These are phyloP conservation scores for Saccharomyces hybrid DNA, from an alignment of 1,139 yeast genomes.

Conservation along the genomic window DNA sequence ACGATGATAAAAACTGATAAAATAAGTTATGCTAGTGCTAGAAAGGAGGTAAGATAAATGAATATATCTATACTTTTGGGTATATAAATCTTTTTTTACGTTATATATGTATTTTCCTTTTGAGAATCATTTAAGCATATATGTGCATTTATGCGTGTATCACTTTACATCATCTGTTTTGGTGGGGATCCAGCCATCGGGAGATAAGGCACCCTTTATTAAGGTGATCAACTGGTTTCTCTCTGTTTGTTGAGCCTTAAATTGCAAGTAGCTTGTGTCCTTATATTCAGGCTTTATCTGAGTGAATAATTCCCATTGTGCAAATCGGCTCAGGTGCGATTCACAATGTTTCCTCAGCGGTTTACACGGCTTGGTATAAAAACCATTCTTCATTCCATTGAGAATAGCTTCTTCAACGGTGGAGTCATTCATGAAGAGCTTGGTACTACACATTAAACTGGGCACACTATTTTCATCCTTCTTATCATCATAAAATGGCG, in stretches of 20 bases:
- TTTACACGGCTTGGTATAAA: conserved; percentile 36
- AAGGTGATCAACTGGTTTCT: conserved; percentile 16
- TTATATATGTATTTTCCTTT: not conserved
- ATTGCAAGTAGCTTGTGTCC: conserved; percentile 18
- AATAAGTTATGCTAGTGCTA: not conserved
- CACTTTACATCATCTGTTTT: conserved; percentile 15
- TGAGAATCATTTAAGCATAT: not conserved
- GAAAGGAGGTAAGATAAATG: not conserved
- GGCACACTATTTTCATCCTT: conserved; percentile 28
- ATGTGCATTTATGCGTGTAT: not conserved
- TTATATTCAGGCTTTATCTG: conserved; percentile 6
- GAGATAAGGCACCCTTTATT: conserved; percentile 15
- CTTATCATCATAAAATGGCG: conserved; percentile 15
- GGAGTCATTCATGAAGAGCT: conserved; percentile 9
- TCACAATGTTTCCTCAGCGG: conserved; percentile 43
- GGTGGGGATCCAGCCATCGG: conserved; percentile 30
- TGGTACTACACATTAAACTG: conserved; percentile 16
- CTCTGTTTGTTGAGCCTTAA: conserved; percentile 17
- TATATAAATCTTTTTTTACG: not conserved
- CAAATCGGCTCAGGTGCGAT: conserved; percentile 14
- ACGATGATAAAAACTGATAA: conserved; percentile 12
- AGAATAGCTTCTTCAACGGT: conserved; percentile 37
- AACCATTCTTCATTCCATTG: conserved; percentile 50
- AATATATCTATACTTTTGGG: not conserved
- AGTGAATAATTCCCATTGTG: conserved; percentile 21